Evolutionary conservation across 1,284 basidiomycete species (phyloP), one percentile per base, ranked within the genome.

Genomic region (Leccinum subrobustum): DNA sequence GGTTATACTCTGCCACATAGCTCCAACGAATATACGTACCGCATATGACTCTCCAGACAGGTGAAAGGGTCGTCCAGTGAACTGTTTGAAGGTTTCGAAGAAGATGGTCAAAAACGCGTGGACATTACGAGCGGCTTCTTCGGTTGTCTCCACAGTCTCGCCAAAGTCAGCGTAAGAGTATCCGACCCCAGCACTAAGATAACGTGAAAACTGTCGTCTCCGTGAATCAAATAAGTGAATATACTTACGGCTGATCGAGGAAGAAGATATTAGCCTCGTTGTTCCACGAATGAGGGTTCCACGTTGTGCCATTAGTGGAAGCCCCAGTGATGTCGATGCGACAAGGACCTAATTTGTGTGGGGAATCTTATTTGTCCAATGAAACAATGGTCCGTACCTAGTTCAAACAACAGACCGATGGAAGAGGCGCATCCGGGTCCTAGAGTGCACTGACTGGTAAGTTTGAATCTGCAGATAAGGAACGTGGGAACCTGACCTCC

Each of bases 31-130:
- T 44, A 6, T 6, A 69, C 79, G 64, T 65, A 84, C 84, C 58
- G 80, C 84, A 63, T 89, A 89, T 0, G 85, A 88, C 72, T 92
- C 89, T 44, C 89, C 88, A 1, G 88, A 79, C 56, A 92, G 77
- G 69, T 91, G 88, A 60, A 91, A 78, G 3, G 81, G 78, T 27
- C 88, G 76, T 6, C 86, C 87, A 48, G 81, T 68, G 69, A 88
- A 89, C 63, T 89, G 82, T n/a, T 74, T 74, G 68, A 92, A 93
- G 0, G 84, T 84, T 65, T 91, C 86, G 65, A 91, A 91, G 75
- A 91, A 92, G 59, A 91, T 88, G 11, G 82, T 77, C 56, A 91
- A 76, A 74, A 92, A 92, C 0, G 89, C 87, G 55, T 86, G 78
- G 20, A 92, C 76, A 71, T 92, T 87, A 63, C 81, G 81, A 4